A percentile compares a stretch with the other conserved stretches of the same genome.
Conservation (phyloP, 345 rosid genomes). For the Populus tremula region DNA sequence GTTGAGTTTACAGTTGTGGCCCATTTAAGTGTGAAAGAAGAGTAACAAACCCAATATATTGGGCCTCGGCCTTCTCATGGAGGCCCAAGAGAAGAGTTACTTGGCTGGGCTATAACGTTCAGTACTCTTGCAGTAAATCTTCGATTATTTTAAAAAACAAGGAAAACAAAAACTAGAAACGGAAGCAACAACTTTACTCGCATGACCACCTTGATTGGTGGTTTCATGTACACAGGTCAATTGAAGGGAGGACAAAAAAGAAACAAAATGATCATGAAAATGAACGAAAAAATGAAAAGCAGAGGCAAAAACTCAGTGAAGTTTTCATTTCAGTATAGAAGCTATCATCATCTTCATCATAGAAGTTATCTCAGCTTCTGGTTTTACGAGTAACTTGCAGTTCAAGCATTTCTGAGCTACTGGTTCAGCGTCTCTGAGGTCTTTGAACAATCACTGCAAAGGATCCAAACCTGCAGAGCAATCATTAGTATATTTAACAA, state of each 20-base stretch:
- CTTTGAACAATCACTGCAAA: conserved; percentile 79
- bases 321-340: background rate
- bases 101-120: background rate
- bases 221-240: background rate
- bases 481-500: background rate
- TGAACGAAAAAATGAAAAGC: background rate
- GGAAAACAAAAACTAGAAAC: background rate
- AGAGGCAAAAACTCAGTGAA: too few relatives aligned
- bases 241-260: background rate
- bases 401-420: conserved; percentile 72
- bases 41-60: background rate
- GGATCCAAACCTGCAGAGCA: conserved; percentile 64
- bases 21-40: background rate
- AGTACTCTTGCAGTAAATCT: too few relatives aligned
- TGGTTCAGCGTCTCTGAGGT: conserved; percentile 49
- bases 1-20: background rate
- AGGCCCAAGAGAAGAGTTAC: too few relatives aligned
- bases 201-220: background rate
- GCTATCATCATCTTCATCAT: background rate
- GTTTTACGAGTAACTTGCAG: conserved; percentile 83
- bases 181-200: too few relatives aligned
- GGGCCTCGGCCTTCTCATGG: background rate
- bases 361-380: conserved; percentile 14
- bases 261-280: background rate
- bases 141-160: background rate